These are phyloP conservation scores for Xenoacremonium recifei DNA, from an alignment of 2,329 filamentous ascomycete genomes.

Conservation along the genomic window DNA sequence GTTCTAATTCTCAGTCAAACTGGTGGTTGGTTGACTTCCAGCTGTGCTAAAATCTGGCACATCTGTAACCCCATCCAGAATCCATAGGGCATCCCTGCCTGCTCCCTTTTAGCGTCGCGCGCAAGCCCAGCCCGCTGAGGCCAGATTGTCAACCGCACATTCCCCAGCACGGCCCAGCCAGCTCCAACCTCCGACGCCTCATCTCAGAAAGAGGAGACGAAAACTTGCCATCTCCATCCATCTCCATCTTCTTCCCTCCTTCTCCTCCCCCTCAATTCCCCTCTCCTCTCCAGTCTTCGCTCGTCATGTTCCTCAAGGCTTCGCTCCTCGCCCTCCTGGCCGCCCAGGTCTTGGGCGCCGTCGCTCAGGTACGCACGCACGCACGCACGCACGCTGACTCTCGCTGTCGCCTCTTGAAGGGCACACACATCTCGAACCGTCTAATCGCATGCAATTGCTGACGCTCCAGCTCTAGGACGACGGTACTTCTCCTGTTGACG, in stretches of 20 bases:
- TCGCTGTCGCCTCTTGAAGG: no score
- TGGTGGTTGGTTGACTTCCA: no score
- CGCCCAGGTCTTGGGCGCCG: constrained; percentile 63
- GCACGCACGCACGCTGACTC: not conserved
- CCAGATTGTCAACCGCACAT: constrained; percentile 25
- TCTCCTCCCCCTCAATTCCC: constrained; percentile 8
- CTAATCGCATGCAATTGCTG: not conserved
- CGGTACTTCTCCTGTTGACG: constrained; percentile 21
- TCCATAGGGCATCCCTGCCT: no score
- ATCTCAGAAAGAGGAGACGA: not conserved
- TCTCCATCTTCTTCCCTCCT: constrained; percentile 11
- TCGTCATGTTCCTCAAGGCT: constrained; percentile 70
- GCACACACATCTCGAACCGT: not conserved
- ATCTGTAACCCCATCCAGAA: no score
- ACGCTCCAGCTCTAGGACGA: not conserved
- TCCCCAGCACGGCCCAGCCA: no score
- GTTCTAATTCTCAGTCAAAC: no score
- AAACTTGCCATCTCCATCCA: constrained; percentile 6
- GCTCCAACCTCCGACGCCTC: constrained; percentile 1
- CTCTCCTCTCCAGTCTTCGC: constrained; percentile 8
- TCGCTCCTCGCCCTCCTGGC: constrained; percentile 71
- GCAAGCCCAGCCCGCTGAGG: constrained; percentile 19
- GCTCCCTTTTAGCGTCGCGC: no score
- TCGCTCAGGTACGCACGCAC: constrained; percentile 56
- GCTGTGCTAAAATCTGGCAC: no score